These are phyloP conservation scores for Cercospora citrullina DNA, from an alignment of 2,329 filamentous ascomycete genomes.

Conservation along the genomic window DNA sequence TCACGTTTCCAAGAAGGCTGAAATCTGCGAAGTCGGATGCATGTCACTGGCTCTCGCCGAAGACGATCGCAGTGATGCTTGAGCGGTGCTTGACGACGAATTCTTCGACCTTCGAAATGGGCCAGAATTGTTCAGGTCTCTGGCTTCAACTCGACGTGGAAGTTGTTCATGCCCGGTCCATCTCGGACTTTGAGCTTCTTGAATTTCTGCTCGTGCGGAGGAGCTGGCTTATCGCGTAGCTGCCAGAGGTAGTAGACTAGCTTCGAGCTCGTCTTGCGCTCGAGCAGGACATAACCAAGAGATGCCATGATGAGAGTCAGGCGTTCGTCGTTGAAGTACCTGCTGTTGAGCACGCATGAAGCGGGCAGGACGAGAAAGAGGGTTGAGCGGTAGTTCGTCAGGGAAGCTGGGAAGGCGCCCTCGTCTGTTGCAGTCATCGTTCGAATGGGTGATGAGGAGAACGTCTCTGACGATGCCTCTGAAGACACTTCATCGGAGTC, in stretches of 20 bases:
- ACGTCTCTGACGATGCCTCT: not conserved
- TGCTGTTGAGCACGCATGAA: conserved; percentile 84
- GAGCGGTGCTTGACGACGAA: not conserved
- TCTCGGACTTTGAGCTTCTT: conserved; percentile 76
- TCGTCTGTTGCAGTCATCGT: conserved; percentile 18
- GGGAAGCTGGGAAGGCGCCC: not conserved
- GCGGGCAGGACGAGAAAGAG: conserved; percentile 88
- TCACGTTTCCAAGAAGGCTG: not conserved
- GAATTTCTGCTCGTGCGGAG: conserved; percentile 46
- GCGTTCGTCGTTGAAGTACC: conserved; percentile 75
- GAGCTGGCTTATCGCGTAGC: conserved; percentile 40
- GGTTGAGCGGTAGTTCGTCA: not conserved
- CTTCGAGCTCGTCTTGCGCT: conserved; percentile 75
- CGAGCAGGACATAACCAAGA: conserved; percentile 68
- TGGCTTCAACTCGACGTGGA: conserved; percentile 68
- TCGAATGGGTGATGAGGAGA: conserved; percentile 2
- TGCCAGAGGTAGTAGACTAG: conserved; percentile 88
- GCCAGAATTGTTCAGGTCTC: not conserved
- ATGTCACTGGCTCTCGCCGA: not conserved
- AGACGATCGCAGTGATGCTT: not conserved
- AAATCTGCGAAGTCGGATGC: not conserved
- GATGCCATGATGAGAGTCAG: conserved; percentile 72
- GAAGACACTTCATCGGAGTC: not conserved
- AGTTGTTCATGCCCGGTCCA: conserved; percentile 82
- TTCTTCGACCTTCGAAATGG: not conserved